Evolutionary conservation across 768 basidiomycete genomes (phyloP), one percentile per base, ranked within the genome.

Genomic region (Harrya chromipes): DNA sequence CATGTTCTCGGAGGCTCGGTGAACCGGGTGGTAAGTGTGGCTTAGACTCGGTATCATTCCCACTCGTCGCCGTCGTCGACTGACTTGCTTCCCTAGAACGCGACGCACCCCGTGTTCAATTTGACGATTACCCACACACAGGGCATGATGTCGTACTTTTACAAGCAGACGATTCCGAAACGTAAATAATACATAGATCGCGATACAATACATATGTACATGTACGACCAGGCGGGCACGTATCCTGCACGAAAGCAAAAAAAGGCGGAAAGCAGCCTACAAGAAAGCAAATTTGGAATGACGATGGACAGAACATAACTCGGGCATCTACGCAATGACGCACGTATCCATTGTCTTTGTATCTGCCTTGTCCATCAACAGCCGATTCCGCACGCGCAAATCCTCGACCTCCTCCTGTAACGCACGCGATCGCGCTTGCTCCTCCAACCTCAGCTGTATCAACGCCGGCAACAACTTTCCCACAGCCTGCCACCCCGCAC

Each of bases 101-200:
- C 89, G 6, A 87, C 86, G 0, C 86, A 89, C 52, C 90, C 90
- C 0, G 53, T 91, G 13, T 85, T 90, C 68, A 88, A 90, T 54
- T 67, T 92, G 41, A 84, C 87, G 0, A 71, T 82, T 4, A 82
- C 87, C 0, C 82, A 90, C 54, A 67, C 80, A 4, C 78, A 85
- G 54, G 77, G 63, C 0, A 76, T 91, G 17, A 83, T 91, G 80
- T 71, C 75, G 11, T 74, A 87, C 66, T 91, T 90, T 60, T 91
- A 91, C 65, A 70, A 74, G 3, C 87, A 90, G 53, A 66, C 52
- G 0, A 54, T 81, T 23, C 79, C 79, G 12, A 62, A 61, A 16
- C 68, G 69, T 37, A 61, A 49, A 40, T 51, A 17, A 47, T 13
- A 10, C n/a, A n/a, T n/a, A n/a, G n/a, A n/a, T n/a, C n/a, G n/a